phyloP scores from a whole-genome alignment of 805 yeast genomes.

The Candida awuae region DNA sequence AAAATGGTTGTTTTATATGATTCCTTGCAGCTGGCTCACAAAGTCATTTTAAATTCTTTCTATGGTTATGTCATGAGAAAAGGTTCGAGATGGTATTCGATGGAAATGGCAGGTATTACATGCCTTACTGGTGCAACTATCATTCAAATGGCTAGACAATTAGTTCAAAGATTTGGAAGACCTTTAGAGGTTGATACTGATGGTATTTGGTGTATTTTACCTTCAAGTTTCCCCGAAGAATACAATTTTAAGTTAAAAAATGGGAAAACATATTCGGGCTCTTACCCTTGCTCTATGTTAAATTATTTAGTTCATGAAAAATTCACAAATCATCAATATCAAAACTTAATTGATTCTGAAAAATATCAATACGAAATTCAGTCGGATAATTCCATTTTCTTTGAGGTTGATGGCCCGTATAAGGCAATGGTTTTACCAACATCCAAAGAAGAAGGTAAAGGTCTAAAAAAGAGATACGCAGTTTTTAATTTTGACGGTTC shows the following conservation, averaged over 20 bases:
- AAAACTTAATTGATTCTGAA: constrained; percentile 67
- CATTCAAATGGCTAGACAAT: constrained; percentile 90
- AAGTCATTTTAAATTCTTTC: constrained; percentile 91
- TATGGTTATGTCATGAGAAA: constrained; percentile 99
- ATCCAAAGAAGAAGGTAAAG: constrained; percentile 95
- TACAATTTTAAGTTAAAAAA: constrained; percentile 60
- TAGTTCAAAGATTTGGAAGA: constrained; percentile 89
- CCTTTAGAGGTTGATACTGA: constrained; percentile 96
- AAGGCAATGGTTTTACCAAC: constrained; percentile 96
- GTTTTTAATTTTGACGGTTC: constrained; percentile 94
- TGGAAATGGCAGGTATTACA: constrained; percentile 99
- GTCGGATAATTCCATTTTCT: constrained; percentile 90
- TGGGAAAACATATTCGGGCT: constrained; percentile 70
- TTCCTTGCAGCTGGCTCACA: constrained; percentile 92
- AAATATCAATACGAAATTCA: constrained; percentile 62
- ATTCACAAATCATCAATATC: constrained; percentile 93
- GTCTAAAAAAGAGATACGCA: constrained; percentile 92
- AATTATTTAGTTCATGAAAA: constrained; percentile 85
- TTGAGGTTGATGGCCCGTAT: constrained; percentile 98
- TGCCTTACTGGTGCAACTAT: constrained; percentile 97
- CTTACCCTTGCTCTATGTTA: constrained; percentile 95
- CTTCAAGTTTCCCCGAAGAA: constrained; percentile 88
- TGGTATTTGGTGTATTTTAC: constrained; percentile 99
- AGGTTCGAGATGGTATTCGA: constrained; percentile 98
- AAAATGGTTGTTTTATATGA: constrained; percentile 93